Percentiles rank a stretch among this genome's conserved stretches.
These are phyloP conservation scores for Pugionium cornutum DNA, from an alignment of 345 rosid genomes.

Conservation along the genomic window DNA sequence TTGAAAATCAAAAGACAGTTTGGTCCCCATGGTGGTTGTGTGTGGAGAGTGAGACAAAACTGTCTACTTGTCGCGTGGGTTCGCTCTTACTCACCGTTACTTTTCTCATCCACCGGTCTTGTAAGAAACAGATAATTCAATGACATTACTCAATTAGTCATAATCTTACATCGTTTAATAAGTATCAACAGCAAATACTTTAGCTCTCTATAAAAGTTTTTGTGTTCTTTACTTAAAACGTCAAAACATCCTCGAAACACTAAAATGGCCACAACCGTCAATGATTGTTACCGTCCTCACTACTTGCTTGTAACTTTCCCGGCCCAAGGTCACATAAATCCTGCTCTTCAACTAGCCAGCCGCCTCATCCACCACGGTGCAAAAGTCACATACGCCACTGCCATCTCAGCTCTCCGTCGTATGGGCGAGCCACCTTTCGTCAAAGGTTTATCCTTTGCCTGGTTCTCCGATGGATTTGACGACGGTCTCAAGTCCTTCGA, in stretches of 20 bases:
- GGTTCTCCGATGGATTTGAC: slow-evolving; percentile 66
- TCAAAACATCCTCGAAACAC: slow-evolving; percentile 7
- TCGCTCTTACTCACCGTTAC: slow-evolving; percentile 14
- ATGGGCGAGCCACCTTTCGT: slow-evolving; percentile 39
- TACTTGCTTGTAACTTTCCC: slow-evolving; percentile 56
- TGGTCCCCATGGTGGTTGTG: neutral
- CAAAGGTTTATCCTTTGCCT: slow-evolving; percentile 44
- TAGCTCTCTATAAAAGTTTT: slow-evolving; percentile 11
- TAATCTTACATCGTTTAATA: neutral
- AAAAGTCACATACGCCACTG: slow-evolving; percentile 53
- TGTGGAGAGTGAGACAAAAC: neutral
- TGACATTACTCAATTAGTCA: neutral
- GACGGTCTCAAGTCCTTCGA: slow-evolving; percentile 46
- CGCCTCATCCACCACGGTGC: slow-evolving; percentile 53
- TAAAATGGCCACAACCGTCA: slow-evolving; percentile 5
- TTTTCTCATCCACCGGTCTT: slow-evolving; percentile 26
- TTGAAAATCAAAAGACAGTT: no score
- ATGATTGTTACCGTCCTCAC: slow-evolving; percentile 42
- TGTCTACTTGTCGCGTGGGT: slow-evolving; percentile 24
- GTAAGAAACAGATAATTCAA: neutral
- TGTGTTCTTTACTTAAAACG: neutral
- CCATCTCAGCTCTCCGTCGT: slow-evolving; percentile 45
- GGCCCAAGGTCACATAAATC: slow-evolving; percentile 73
- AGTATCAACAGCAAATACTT: no score
- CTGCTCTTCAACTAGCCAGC: slow-evolving; percentile 57